Evolutionary conservation across 1,284 basidiomycete genomes (phyloP), one percentile per base, ranked within the genome.

Genomic region (Cryptococcus wingfieldii): DNA sequence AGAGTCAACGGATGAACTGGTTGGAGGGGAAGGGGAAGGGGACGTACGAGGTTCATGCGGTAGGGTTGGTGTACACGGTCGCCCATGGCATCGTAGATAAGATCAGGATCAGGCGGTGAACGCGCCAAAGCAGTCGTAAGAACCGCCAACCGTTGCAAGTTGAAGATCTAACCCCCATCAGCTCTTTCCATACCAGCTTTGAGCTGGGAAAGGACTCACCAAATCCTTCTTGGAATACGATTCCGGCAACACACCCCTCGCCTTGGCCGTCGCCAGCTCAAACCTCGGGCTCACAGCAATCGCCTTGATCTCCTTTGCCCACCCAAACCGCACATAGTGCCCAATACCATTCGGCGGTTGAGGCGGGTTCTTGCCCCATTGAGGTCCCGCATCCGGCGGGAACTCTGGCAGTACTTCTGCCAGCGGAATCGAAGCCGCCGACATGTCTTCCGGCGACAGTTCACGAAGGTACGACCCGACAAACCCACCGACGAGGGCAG

Each of bases 41-140:
- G 46, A 12, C 19, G 44, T 34, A 71, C 92, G 53, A 98, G 81
- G 42, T 82, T 77, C 77, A 89, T 90, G 38, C 96, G 85, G 77
- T 98, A 98, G 0, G 96, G 96, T 75, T 99, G 96, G 76, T 98
- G 96, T 13, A 99, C 84, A 48, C 89, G 85, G 79, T 99, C 96
- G 75, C 98, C 97, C 96, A 98, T 98, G 0, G 95, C 96, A 76
- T 98, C 94, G 78, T 95, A 98, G 64, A 98, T 98, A 27, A 99
- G 84, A 43, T 87, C 86, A 0, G 92, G 83, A 73, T 98, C 91
- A 0, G 94, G 94, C 1, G 96, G 95, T 13, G 86, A 85, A 70
- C 89, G 86, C 0, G 86, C 88, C 6, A 99, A 83, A 0, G 96
- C 94, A 1, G 93, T 96, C 1, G 96, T 98, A 55, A 99, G 82